Base-by-base conservation (phyloP, 768 basidiomycete genomes). In the Mycena indigotica region DNA sequence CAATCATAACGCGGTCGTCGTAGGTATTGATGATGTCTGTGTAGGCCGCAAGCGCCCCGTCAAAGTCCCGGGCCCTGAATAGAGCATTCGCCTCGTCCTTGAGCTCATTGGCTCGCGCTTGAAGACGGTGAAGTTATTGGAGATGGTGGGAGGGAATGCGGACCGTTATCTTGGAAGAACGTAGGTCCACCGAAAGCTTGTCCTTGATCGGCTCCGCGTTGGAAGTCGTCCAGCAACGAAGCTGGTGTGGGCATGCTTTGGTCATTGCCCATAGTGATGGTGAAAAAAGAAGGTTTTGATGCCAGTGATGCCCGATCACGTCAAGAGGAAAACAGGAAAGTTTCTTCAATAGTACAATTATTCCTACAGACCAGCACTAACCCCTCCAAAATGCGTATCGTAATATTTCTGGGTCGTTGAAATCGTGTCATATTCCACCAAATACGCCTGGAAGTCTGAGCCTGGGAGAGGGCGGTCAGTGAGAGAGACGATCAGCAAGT, bases 1-100 rank as follows among this genome's bases (percentile, higher is more conserved):
- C 52, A 5, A 50, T 28, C 59, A 61, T 56, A 19, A 61, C 51
- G 28, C 59, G 59, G 28, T 56, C 55, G 21, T 50, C 52, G 59
- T 53, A 61, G 25, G 40, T 41, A 25, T 56, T 51, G 21, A 61
- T 61, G 21, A 61, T 61, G 45, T 29, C 45, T 2, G 55, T 39
- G 35, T 61, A 56, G 1, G 52, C 29, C 29, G 50, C 59, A 44
- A 56, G 19, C 19, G 59, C 59, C 24, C 30, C 48, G 49, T 61
- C 28, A 35, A 52, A 56, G 4, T 56, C 59, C 16, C 28, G 29
- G 8, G 44, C 50, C 28, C 59, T 54, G 26, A 56, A 61, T 23
- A 48, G 55, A 17, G 17, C 52, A 38, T 61, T 61, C 16, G 59
- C 59, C 13, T n/a, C 16, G 17, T 61, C 59, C 23, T 61, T 61